Percentiles rank a stretch among this genome's conserved stretches.
Evolutionary conservation across 441 rosid genomes (phyloP).

Genomic region (Gossypium lobatum): DNA sequence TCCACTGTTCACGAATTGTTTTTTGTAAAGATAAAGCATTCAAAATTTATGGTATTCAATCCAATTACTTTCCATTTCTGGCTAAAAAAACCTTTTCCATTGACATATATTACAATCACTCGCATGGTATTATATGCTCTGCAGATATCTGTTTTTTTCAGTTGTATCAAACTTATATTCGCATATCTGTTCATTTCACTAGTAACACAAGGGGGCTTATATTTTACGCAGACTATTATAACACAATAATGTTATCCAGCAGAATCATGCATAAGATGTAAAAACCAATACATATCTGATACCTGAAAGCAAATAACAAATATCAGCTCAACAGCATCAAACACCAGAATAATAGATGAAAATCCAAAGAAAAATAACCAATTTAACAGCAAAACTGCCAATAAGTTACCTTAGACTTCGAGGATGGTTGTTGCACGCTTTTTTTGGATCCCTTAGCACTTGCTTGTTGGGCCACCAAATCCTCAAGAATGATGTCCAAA

Average conservation of each 20-base stretch:
- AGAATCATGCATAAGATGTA: neutral
- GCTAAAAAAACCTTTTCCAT: neutral
- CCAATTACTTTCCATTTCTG: too few relatives aligned
- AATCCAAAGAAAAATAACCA: neutral
- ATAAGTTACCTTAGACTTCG: slow-evolving; percentile 70
- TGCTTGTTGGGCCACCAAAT: slow-evolving; percentile 54
- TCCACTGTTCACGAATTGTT: neutral
- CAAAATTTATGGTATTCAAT: neutral
- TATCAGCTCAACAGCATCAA: neutral
- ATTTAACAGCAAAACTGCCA: neutral
- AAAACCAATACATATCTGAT: neutral
- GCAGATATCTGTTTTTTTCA: neutral
- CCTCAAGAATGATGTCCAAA: slow-evolving; percentile 61
- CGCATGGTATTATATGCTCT: neutral
- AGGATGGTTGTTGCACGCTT: slow-evolving; percentile 49
- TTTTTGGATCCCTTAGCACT: slow-evolving; percentile 63
- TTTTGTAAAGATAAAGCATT: neutral
- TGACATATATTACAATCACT: neutral
- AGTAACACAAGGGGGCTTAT: neutral
- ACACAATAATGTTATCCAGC: neutral
- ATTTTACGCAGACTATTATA: neutral
- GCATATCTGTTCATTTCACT: neutral
- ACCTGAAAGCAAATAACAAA: neutral
- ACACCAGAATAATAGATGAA: too few relatives aligned
- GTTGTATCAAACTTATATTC: neutral